Evolutionary conservation across 2,329 filamentous ascomycete species (phyloP).

Genomic region (Pyrenochaeta sp.): DNA sequence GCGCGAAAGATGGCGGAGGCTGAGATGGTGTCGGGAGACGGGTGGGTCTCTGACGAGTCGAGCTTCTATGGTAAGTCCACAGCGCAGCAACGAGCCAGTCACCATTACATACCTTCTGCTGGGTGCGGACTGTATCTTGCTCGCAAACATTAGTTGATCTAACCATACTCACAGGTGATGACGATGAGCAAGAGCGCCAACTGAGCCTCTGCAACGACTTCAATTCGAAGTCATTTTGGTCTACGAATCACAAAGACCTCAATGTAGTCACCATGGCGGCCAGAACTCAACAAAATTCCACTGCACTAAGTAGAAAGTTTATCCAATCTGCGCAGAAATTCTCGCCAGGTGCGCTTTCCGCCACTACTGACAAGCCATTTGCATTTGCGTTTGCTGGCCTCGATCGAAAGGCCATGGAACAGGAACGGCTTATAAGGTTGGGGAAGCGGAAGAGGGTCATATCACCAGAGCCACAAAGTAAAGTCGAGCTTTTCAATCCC

Average conservation of each 20-base stretch:
- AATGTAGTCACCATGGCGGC: conserved; percentile 30
- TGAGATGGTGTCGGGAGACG: conserved; percentile 40
- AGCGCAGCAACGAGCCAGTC: not conserved
- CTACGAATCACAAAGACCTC: conserved; percentile 28
- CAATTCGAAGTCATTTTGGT: conserved; percentile 29
- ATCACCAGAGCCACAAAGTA: conserved; percentile 14
- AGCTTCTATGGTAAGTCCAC: conserved; percentile 54
- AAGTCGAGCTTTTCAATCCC: conserved; percentile 57
- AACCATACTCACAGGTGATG: conserved; percentile 33
- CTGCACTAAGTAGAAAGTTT: not conserved
- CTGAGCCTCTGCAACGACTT: conserved; percentile 22
- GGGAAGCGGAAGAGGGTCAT: conserved; percentile 20
- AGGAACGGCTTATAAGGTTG: conserved; percentile 16
- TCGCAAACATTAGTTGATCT: not conserved
- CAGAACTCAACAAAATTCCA: conserved; percentile 5
- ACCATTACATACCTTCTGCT: not conserved
- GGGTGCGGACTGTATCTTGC: not conserved
- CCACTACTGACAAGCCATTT: conserved; percentile 8
- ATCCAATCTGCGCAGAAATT: not conserved
- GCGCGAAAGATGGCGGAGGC: conserved; percentile 31
- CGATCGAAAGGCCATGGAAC: conserved; percentile 23
- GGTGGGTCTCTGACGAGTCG: conserved; percentile 54
- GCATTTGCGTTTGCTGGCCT: conserved; percentile 8
- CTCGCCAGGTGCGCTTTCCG: conserved; percentile 2
- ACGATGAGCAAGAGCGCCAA: conserved; percentile 37